These are phyloP conservation scores for Linnemannia schmuckeri DNA, from an alignment of 192 early-diverging fungal genomes.

Conservation along the genomic window DNA sequence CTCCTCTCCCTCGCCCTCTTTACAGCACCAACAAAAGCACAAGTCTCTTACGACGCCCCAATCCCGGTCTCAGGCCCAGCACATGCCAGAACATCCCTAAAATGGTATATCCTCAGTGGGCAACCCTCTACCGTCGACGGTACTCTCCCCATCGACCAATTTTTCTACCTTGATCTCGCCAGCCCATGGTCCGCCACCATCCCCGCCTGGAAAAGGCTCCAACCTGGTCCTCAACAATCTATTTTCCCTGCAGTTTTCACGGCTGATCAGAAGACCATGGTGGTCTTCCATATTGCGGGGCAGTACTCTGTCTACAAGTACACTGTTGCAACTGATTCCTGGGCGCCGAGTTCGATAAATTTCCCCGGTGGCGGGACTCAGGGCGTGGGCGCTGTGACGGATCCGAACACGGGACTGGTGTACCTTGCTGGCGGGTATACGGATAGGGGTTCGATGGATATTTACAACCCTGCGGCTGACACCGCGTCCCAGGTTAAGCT, in stretches of 20 bases:
- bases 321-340: constrained; percentile 1
- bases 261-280: constrained; percentile 26
- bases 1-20: not conserved
- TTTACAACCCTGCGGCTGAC: constrained; percentile 16
- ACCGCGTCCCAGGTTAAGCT: not conserved
- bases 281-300: constrained; percentile 16
- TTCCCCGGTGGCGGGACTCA: not conserved
- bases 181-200: constrained; percentile 16
- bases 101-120: constrained; percentile 16
- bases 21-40: not conserved
- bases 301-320: constrained; percentile 9
- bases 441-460: constrained; percentile 7
- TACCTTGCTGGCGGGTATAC: constrained; percentile 45
- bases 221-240: constrained; percentile 13
- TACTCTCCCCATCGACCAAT: constrained; percentile 3
- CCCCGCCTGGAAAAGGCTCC: constrained; percentile 31
- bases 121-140: not conserved
- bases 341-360: not conserved
- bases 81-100: constrained; percentile 13
- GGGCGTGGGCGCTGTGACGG: constrained; percentile 43
- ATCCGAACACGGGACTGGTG: constrained; percentile 16
- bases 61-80: not conserved
- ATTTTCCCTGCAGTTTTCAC: constrained; percentile 27
- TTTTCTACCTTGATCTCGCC: constrained; percentile 28
- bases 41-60: not conserved